Evolutionary conservation across 1,139 yeast genomes (phyloP), one percentile per base, ranked within the genome.

Genomic region (Protomyces gravidus): DNA sequence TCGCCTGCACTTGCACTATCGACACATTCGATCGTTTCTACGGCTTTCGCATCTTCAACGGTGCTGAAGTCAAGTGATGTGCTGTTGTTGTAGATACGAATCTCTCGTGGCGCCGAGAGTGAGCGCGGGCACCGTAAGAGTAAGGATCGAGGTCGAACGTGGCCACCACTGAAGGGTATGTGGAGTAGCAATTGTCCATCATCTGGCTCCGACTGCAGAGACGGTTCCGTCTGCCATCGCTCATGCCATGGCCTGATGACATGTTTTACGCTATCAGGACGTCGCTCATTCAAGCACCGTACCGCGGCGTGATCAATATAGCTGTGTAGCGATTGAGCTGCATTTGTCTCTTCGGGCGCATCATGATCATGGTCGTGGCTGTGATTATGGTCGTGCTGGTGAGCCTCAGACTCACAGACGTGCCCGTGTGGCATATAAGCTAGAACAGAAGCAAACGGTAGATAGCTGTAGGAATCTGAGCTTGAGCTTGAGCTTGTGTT

Each of bases 151-250:
- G 90, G 72, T 69, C 86, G 87, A 49, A 87, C 90, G 33, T 80
- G 75, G 0, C 88, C 88, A 17, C 85, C 83, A 13, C 21, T 15
- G 66, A 89, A 90, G 60, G 68, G 97, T 28, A 92, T 80, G 63
- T 81, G 80, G 30, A 90, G 68, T 50, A 90, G 79, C 67, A 90
- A 65, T 27, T 53, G 58, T 69, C 90, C 96, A 62, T 85, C 81
- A 68, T 92, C 97, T 2, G 86, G 83, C 69, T 90, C 97, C 1
- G 90, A 83, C 67, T 79, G 80, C 39, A 89, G 73, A 40, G 76
- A 59, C 45, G 60, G 60, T 6, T 72, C 73, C 1, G 70, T 70
- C 7, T 71, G 75, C 17, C 73, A 70, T 2, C 78, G 70, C 39
- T 78, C 71, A 45, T 78, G 76, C 77, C 89, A 86, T 3, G 85